Percentiles rank a stretch among this genome's conserved stretches.
These are phyloP conservation scores for Niveomyces coronatus DNA, from an alignment of 2,329 filamentous ascomycete genomes.

Conservation along the genomic window DNA sequence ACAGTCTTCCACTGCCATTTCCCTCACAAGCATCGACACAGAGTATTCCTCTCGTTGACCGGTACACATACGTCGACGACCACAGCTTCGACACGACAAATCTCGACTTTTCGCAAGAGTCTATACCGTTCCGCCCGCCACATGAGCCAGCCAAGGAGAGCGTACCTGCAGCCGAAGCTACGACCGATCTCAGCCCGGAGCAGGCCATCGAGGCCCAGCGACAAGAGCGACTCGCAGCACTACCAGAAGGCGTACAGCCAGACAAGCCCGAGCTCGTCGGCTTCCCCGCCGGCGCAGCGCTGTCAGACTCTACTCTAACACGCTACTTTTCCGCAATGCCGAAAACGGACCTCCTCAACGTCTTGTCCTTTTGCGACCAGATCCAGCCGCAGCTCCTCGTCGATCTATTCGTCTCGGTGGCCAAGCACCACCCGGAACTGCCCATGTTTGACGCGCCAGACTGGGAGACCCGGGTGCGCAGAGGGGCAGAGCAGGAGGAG, in stretches of 20 bases:
- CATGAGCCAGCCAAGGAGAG: slow-evolving; percentile 9
- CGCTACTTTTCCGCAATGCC: slow-evolving; percentile 29
- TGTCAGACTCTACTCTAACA: slow-evolving; percentile 22
- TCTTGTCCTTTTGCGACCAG: slow-evolving; percentile 31
- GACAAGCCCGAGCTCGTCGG: slow-evolving; percentile 28
- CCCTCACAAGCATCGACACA: too few relatives aligned
- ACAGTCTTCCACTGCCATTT: too few relatives aligned
- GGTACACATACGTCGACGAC: background rate
- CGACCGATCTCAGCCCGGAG: background rate
- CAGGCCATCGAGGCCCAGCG: slow-evolving; percentile 20
- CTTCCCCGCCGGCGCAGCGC: slow-evolving; percentile 23
- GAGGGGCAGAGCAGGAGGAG: too few relatives aligned
- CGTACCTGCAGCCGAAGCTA: slow-evolving; percentile 14
- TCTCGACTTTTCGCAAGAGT: slow-evolving; percentile 21
- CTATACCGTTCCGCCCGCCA: slow-evolving; percentile 21
- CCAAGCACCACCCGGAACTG: slow-evolving; percentile 31
- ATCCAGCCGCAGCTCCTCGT: slow-evolving; percentile 30
- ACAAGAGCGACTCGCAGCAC: slow-evolving; percentile 20
- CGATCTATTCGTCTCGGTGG: slow-evolving; percentile 32
- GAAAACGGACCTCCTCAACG: slow-evolving; percentile 28
- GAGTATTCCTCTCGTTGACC: too few relatives aligned
- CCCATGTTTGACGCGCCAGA: slow-evolving; percentile 32
- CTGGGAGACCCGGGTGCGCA: slow-evolving; percentile 22
- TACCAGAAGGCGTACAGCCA: slow-evolving; percentile 23
- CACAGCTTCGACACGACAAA: slow-evolving; percentile 7